phyloP scores from a whole-genome alignment of 2,329 filamentous ascomycete species.

The Hymenoscyphus albidus region DNA sequence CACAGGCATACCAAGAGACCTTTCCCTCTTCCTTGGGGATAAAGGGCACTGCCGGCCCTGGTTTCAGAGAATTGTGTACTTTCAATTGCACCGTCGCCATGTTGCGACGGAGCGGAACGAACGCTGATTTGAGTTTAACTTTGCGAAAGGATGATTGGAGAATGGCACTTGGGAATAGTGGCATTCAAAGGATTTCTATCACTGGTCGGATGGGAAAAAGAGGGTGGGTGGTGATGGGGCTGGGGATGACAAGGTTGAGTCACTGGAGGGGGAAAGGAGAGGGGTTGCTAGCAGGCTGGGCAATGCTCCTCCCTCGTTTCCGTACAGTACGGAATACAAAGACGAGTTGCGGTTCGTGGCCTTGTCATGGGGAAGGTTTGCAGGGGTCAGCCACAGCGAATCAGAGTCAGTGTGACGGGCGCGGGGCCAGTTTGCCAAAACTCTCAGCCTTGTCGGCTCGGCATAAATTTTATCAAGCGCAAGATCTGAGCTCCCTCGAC shows the following conservation, averaged over 20 bases:
- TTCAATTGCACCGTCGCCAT: slow-evolving; percentile 30
- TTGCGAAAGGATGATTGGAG: neutral
- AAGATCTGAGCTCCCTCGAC: neutral
- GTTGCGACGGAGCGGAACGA: slow-evolving; percentile 17
- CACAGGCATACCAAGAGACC: slow-evolving; percentile 66
- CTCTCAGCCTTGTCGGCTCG: slow-evolving; percentile 13
- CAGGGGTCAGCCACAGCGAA: neutral
- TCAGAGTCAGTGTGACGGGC: neutral
- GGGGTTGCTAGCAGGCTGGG: neutral
- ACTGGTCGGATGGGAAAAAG: slow-evolving; percentile 1
- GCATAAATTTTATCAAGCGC: neutral
- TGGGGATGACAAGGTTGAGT: slow-evolving; percentile 5
- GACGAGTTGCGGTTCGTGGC: neutral
- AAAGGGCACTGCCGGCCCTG: slow-evolving; percentile 31
- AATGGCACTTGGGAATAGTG: neutral
- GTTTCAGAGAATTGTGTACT: slow-evolving; percentile 34
- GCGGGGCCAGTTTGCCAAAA: neutral
- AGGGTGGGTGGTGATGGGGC: neutral
- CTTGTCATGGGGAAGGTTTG: neutral
- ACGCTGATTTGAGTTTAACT: slow-evolving; percentile 3
- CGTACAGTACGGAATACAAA: neutral
- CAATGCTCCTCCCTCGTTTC: too few species aligned
- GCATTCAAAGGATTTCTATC: neutral
- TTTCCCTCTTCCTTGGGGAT: slow-evolving; percentile 30
- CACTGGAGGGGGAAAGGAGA: neutral